phyloP scores from a whole-genome alignment of 768 basidiomycete species.

The Naematelia encephala region DNA sequence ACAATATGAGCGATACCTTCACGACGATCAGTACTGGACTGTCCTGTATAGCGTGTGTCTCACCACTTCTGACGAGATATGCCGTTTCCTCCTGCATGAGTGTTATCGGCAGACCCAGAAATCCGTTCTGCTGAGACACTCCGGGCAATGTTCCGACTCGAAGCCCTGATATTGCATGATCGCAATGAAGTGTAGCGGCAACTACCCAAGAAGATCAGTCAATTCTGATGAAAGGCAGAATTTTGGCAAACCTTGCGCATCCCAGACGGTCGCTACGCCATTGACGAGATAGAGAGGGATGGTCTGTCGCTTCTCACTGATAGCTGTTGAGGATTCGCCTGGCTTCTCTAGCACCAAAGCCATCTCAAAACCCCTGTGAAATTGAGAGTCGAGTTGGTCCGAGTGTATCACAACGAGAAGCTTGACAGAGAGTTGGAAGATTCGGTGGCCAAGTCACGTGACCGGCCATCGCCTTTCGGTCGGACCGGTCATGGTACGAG shows the following conservation, averaged over 20 bases:
- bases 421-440: background rate
- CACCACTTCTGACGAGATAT: slow-evolving; percentile 77
- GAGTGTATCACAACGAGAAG: no score
- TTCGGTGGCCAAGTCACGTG: background rate
- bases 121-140: slow-evolving; percentile 92
- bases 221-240: background rate
- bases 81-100: slow-evolving; percentile 90
- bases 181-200: slow-evolving; percentile 70
- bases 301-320: background rate
- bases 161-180: slow-evolving; percentile 78
- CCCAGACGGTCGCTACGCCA: slow-evolving; percentile 81
- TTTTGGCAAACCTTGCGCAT: slow-evolving; percentile 72
- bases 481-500: no score
- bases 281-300: slow-evolving; percentile 72
- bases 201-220: slow-evolving; percentile 57
- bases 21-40: background rate
- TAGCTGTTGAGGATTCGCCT: background rate
- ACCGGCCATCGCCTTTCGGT: background rate
- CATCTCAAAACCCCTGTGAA: no score
- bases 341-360: background rate
- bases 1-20: slow-evolving; percentile 73
- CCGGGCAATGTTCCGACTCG: slow-evolving; percentile 89
- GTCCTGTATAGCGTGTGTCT: background rate
- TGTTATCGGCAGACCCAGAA: slow-evolving; percentile 84
- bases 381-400: no score